Percentiles rank a stretch among this genome's conserved stretches.
phyloP scores from a whole-genome alignment of 345 rosid species.

The Schrenkiella parvula region DNA sequence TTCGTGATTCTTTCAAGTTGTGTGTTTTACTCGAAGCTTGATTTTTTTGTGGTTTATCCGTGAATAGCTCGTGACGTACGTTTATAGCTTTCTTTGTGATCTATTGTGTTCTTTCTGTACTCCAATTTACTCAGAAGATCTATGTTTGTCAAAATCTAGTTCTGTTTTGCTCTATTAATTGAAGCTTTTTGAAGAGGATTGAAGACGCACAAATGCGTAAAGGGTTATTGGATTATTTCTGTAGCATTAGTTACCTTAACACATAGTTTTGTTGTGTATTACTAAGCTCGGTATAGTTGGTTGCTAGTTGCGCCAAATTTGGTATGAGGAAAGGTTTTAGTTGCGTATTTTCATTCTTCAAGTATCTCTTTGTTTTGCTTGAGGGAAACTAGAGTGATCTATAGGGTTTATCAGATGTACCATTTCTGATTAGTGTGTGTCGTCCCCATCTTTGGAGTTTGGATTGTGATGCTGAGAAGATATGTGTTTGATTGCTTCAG shows the following conservation, averaged over 20 bases:
- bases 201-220: not conserved
- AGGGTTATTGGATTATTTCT: not conserved
- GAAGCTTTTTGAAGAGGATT: not conserved
- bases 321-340: not conserved
- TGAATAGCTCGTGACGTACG: not conserved
- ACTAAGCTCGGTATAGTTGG: constrained; percentile 1
- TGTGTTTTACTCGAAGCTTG: not conserved
- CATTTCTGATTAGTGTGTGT: not conserved
- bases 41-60: not conserved
- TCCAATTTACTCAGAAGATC: not conserved
- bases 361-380: not conserved
- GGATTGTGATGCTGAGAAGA: not conserved
- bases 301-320: not conserved
- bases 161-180: not conserved
- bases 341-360: not conserved
- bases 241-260: not conserved
- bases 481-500: constrained; percentile 38
- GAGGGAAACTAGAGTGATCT: not conserved
- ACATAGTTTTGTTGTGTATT: not conserved
- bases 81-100: not conserved
- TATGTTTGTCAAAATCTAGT: not conserved
- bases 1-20: not conserved
- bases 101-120: not conserved
- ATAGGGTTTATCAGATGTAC: not conserved
- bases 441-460: not conserved